Conservation (phyloP, 108 stramenopile species). For the Cylindrotheca fusiformis region DNA sequence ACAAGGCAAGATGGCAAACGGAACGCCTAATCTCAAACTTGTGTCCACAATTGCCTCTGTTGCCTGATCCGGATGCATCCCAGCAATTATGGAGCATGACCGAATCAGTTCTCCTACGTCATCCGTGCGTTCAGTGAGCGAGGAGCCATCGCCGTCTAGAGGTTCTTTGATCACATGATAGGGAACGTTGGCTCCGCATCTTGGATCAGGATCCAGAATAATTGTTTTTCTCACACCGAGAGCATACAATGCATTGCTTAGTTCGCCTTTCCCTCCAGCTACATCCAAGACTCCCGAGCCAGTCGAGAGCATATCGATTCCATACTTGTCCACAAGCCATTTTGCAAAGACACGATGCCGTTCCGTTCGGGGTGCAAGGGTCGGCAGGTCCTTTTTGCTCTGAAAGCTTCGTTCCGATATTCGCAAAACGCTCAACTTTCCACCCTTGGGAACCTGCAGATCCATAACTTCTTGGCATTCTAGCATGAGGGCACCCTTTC, state of each 20-base stretch:
- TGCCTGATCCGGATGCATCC: constrained; percentile 89
- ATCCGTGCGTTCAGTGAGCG: not conserved
- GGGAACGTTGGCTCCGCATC: constrained; percentile 8
- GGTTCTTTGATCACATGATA: constrained; percentile 41
- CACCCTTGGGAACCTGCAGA: not conserved
- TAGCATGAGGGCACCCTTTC: constrained; percentile 11
- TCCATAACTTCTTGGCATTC: constrained; percentile 18
- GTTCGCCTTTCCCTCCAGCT: constrained; percentile 83
- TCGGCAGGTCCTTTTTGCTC: not conserved
- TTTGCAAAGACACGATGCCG: constrained; percentile 56
- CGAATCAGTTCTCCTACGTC: constrained; percentile 10
- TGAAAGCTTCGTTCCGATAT: constrained; percentile 4
- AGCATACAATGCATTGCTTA: constrained; percentile 49
- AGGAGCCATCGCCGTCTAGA: constrained; percentile 37
- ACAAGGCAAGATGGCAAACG: constrained; percentile 63
- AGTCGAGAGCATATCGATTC: constrained; percentile 22
- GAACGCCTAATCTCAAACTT: constrained; percentile 49
- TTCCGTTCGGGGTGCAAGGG: constrained; percentile 33
- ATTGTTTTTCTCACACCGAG: constrained; percentile 45
- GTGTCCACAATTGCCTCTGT: constrained; percentile 73
- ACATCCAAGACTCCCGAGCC: constrained; percentile 62
- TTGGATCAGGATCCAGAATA: constrained; percentile 67
- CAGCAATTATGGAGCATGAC: constrained; percentile 65
- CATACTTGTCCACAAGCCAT: constrained; percentile 39
- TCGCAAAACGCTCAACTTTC: not conserved